These are phyloP conservation scores for Trichoderma virens DNA, from an alignment of 495 filamentous ascomycete genomes.

Conservation along the genomic window DNA sequence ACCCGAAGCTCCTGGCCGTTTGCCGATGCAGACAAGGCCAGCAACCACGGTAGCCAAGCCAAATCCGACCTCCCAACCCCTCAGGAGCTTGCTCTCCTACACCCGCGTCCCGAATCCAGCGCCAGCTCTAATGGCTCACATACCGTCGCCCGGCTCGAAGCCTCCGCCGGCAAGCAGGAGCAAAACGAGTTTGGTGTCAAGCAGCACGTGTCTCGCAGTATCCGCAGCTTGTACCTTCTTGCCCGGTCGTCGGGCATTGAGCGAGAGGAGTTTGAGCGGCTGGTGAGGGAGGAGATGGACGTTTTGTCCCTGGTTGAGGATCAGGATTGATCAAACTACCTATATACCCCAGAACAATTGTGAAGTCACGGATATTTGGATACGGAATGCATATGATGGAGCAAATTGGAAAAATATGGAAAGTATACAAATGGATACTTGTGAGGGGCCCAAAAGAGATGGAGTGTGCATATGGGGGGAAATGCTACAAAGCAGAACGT, in stretches of 20 bases:
- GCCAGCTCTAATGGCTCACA: constrained; percentile 47
- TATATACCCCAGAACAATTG: too few relatives aligned
- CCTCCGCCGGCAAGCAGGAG: constrained; percentile 11
- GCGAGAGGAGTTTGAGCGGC: constrained; percentile 70
- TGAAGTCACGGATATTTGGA: background rate
- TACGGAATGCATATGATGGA: too few relatives aligned
- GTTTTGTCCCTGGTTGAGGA: constrained; percentile 69
- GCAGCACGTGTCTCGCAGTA: constrained; percentile 79
- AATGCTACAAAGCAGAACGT: background rate
- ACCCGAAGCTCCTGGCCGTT: background rate
- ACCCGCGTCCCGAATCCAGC: constrained; percentile 45
- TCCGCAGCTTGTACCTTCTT: constrained; percentile 82
- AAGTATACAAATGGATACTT: background rate
- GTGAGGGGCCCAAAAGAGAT: background rate
- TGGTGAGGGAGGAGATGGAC: constrained; percentile 75
- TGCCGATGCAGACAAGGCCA: constrained; percentile 20
- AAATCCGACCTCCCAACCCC: constrained; percentile 26
- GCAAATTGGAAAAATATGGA: background rate
- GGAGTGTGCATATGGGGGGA: background rate
- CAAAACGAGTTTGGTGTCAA: constrained; percentile 68
- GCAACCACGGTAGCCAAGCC: constrained; percentile 20
- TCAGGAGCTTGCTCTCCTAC: constrained; percentile 24
- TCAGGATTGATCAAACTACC: constrained; percentile 25
- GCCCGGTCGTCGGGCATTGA: constrained; percentile 75
- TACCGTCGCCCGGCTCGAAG: constrained; percentile 39